These are phyloP conservation scores for Cryptococcus amylolentus DNA, from an alignment of 1,284 basidiomycete species.

Conservation along the genomic window DNA sequence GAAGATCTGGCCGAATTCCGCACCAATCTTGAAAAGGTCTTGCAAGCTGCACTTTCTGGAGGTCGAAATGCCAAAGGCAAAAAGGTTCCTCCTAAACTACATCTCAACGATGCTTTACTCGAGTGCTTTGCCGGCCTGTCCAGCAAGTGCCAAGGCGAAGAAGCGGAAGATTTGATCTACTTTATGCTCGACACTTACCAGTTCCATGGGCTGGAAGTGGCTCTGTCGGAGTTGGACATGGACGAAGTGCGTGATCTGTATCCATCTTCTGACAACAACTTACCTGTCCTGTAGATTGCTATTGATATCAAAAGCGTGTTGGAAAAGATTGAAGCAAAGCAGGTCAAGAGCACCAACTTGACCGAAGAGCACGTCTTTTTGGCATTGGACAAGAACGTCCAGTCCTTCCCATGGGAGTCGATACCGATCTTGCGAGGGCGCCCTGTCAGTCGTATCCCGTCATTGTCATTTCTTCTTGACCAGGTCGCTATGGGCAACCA, in stretches of 20 bases:
- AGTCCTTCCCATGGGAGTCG: constrained; percentile 93
- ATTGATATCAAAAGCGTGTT: constrained; percentile 54
- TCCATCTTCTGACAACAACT: neutral
- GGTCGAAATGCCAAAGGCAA: constrained; percentile 51
- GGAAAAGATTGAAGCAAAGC: constrained; percentile 61
- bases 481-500: constrained; percentile 62
- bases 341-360: constrained; percentile 1
- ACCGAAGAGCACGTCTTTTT: constrained; percentile 69
- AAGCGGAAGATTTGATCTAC: constrained; percentile 90
- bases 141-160: constrained; percentile 80
- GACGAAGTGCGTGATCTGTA: constrained; percentile 60
- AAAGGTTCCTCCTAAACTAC: constrained; percentile 53
- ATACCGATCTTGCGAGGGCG: constrained; percentile 78
- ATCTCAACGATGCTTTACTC: constrained; percentile 67
- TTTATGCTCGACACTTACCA: constrained; percentile 93
- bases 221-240: constrained; percentile 87
- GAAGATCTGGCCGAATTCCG: constrained; percentile 60
- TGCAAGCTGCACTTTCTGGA: constrained; percentile 61
- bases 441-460: constrained; percentile 87
- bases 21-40: constrained; percentile 65
- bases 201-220: constrained; percentile 82
- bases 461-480: constrained; percentile 81
- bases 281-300: constrained; percentile 27
- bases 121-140: constrained; percentile 80
- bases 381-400: constrained; percentile 84